phyloP scores from a whole-genome alignment of 1,284 basidiomycete genomes.

The Naganishia cerealis region DNA sequence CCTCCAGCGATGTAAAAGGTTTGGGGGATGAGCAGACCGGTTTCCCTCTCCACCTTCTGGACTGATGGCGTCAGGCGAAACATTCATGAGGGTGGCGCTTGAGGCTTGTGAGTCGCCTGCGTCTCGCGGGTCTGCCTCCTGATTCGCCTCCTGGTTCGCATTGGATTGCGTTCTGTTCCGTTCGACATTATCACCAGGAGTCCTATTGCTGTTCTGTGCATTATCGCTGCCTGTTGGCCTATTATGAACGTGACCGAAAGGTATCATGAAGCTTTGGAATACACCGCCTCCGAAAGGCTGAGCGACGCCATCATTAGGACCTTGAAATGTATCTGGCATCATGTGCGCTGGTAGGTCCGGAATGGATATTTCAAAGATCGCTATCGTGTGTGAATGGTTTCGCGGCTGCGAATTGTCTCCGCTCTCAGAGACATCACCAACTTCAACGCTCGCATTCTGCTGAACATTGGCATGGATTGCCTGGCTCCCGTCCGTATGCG shows the following conservation, averaged over 20 bases:
- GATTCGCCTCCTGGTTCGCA: not conserved
- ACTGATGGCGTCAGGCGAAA: not conserved
- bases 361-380: conserved; percentile 23
- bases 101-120: not conserved
- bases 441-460: not conserved
- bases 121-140: not conserved
- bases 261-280: conserved; percentile 20
- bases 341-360: conserved; percentile 19
- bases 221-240: not conserved
- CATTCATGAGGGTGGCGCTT: not conserved
- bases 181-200: not conserved
- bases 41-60: not conserved
- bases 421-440: not conserved
- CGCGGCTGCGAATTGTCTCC: not conserved
- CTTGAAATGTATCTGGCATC: conserved; percentile 24
- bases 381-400: conserved; percentile 9
- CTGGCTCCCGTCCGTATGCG: not conserved
- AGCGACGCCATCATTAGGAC: not conserved
- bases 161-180: not conserved
- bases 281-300: conserved; percentile 2
- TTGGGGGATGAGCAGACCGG: not conserved
- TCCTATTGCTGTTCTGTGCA: not conserved
- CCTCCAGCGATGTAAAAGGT: conserved; percentile 10
- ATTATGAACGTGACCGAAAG: conserved; percentile 2
- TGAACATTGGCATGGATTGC: not conserved